phyloP scores from a whole-genome alignment of 2,329 filamentous ascomycete genomes.

The Cryoendolithus antarcticus region DNA sequence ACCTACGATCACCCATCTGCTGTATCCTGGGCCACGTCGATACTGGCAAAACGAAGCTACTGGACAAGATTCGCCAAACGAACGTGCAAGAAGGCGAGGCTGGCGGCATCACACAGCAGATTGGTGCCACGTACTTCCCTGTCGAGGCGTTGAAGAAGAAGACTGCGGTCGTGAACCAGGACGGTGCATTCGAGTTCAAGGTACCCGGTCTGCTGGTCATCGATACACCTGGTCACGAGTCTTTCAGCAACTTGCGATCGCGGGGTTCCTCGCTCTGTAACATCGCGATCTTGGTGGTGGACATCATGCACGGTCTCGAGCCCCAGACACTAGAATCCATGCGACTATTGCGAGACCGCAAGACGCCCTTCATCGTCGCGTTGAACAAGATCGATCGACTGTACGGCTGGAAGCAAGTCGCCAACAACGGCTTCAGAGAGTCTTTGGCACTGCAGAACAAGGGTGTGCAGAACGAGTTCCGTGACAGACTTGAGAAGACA shows the following conservation, averaged over 20 bases:
- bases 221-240: conserved; percentile 98
- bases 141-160: conserved; percentile 86
- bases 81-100: conserved; percentile 99
- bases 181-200: conserved; percentile 88
- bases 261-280: conserved; percentile 97
- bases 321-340: conserved; percentile 96
- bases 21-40: conserved; percentile 99
- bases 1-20: conserved; percentile 94
- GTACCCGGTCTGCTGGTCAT: conserved; percentile 93
- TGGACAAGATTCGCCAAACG: conserved; percentile 96
- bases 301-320: conserved; percentile 99
- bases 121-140: conserved; percentile 98
- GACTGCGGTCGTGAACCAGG: conserved; percentile 83
- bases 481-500: conserved; percentile 75
- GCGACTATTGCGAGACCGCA: conserved; percentile 79
- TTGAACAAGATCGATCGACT: conserved; percentile 99
- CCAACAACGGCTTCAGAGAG: conserved; percentile 96
- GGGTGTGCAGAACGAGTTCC: conserved; percentile 87
- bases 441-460: conserved; percentile 82
- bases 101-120: conserved; percentile 98
- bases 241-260: conserved; percentile 94
- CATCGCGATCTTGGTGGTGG: conserved; percentile 96
- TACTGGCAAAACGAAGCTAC: conserved; percentile 98
- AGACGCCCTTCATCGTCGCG: conserved; percentile 96
- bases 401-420: conserved; percentile 96